Conservation (phyloP, 2,329 filamentous ascomycete genomes). For the Pestalotiopsis sp. region DNA sequence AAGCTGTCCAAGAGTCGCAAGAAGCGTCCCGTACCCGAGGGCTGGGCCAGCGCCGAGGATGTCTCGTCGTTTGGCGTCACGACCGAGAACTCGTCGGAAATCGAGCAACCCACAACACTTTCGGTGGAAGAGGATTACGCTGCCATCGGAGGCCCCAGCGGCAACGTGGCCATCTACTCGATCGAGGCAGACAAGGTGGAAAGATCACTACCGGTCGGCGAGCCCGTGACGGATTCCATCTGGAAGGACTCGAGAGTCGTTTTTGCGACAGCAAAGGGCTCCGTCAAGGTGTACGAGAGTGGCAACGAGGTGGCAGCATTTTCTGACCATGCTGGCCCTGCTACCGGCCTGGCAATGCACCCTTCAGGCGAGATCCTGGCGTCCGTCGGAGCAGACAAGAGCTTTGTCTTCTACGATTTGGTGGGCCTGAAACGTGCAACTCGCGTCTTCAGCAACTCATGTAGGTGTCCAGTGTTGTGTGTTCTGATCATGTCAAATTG, state of each 20-base stretch:
- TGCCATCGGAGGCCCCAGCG: conserved; percentile 75
- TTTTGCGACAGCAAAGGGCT: conserved; percentile 74
- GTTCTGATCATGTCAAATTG: not conserved
- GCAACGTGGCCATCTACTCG: conserved; percentile 76
- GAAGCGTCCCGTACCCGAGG: conserved; percentile 83
- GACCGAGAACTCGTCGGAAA: conserved; percentile 48
- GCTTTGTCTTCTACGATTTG: conserved; percentile 87
- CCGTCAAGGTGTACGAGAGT: conserved; percentile 78
- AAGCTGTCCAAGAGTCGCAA: conserved; percentile 85
- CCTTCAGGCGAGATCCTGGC: conserved; percentile 82
- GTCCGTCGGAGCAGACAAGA: conserved; percentile 90
- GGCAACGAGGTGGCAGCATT: conserved; percentile 72
- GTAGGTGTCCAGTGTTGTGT: conserved; percentile 55
- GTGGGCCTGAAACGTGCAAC: conserved; percentile 67
- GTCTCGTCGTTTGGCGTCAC: conserved; percentile 56
- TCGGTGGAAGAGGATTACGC: conserved; percentile 63
- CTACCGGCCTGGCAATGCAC: conserved; percentile 78
- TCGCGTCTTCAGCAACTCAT: conserved; percentile 78
- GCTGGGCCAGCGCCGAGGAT: conserved; percentile 78
- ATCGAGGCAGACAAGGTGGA: conserved; percentile 69
- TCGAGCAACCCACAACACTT: conserved; percentile 53
- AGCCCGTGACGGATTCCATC: conserved; percentile 66
- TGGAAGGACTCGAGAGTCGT: conserved; percentile 73
- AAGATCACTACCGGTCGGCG: conserved; percentile 66
- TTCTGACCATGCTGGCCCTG: conserved; percentile 80